These are phyloP conservation scores for Exophiala bonariae DNA, from an alignment of 2,329 filamentous ascomycete species.

Conservation along the genomic window DNA sequence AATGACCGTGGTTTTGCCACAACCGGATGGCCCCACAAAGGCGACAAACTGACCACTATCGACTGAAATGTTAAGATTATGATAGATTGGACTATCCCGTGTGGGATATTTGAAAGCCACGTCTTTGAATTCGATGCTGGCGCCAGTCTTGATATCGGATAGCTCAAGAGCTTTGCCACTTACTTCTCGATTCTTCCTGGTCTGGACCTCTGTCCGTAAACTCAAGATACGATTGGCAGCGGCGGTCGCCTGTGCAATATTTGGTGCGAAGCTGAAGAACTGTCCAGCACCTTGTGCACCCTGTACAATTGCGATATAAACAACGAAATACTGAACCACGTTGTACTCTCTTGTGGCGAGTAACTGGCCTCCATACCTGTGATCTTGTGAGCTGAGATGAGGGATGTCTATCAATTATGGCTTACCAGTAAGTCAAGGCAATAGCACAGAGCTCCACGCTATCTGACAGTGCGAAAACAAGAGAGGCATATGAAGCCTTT, in stretches of 20 bases:
- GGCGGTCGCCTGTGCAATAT: constrained; percentile 40
- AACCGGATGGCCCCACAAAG: constrained; percentile 50
- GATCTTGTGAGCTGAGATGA: constrained; percentile 26
- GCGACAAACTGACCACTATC: constrained; percentile 44
- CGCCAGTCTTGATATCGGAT: constrained; percentile 23
- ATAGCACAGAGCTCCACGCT: constrained; percentile 64
- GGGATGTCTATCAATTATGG: neutral
- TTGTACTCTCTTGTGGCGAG: constrained; percentile 53
- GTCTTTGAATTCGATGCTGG: constrained; percentile 34
- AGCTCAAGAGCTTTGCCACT: constrained; percentile 52
- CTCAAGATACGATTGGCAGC: constrained; percentile 39
- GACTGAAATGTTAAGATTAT: constrained; percentile 34
- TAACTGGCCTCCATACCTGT: constrained; percentile 66
- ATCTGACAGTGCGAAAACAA: constrained; percentile 70
- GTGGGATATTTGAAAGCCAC: constrained; percentile 40
- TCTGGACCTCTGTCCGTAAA: constrained; percentile 22
- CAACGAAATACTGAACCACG: constrained; percentile 53
- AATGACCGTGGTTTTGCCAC: constrained; percentile 49
- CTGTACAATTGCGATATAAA: constrained; percentile 67
- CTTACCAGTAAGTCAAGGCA: constrained; percentile 61
- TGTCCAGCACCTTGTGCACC: constrained; percentile 68
- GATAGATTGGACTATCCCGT: constrained; percentile 33
- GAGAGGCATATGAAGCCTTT: constrained; percentile 61
- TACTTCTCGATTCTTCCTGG: constrained; percentile 35
- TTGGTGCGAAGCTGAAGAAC: constrained; percentile 67